These are phyloP conservation scores for Penicillium lividum DNA, from an alignment of 495 filamentous ascomycete species.

Conservation along the genomic window DNA sequence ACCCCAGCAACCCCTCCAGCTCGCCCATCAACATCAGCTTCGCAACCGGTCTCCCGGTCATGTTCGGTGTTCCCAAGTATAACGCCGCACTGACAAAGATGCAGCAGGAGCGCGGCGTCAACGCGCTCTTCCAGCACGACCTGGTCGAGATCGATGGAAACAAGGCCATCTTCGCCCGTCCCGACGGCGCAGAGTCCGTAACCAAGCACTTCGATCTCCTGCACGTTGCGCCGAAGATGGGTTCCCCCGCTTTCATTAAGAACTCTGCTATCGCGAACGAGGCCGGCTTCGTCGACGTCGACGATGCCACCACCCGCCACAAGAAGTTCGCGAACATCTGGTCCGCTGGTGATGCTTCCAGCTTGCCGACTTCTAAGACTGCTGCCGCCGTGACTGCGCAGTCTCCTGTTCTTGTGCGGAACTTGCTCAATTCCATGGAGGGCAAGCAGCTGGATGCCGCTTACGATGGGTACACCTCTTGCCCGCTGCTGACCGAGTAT, in stretches of 20 bases:
- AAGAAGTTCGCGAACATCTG: constrained; percentile 66
- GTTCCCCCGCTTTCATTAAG: constrained; percentile 60
- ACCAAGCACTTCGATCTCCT: constrained; percentile 59
- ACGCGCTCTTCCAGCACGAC: constrained; percentile 67
- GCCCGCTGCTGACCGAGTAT: constrained; percentile 65
- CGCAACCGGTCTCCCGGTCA: constrained; percentile 59
- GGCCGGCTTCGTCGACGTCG: constrained; percentile 65
- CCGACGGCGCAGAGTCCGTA: constrained; percentile 46
- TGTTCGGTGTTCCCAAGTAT: constrained; percentile 74
- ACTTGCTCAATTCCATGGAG: constrained; percentile 53
- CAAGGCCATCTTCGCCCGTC: constrained; percentile 52
- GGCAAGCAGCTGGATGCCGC: constrained; percentile 52
- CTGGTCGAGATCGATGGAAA: constrained; percentile 62
- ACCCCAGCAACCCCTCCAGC: constrained; percentile 35
- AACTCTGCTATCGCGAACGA: constrained; percentile 57
- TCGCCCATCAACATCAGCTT: constrained; percentile 63
- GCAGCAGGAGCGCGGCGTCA: constrained; percentile 62
- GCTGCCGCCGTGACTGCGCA: constrained; percentile 66
- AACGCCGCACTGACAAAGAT: constrained; percentile 59
- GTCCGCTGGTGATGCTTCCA: constrained; percentile 68
- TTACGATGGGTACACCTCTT: constrained; percentile 72
- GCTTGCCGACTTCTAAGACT: constrained; percentile 67
- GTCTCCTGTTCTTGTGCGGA: constrained; percentile 59
- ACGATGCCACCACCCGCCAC: constrained; percentile 60
- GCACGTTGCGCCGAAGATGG: constrained; percentile 64